Conservation (phyloP, 192 early-diverging fungal genomes). For the Umbelopsis sp. region DNA sequence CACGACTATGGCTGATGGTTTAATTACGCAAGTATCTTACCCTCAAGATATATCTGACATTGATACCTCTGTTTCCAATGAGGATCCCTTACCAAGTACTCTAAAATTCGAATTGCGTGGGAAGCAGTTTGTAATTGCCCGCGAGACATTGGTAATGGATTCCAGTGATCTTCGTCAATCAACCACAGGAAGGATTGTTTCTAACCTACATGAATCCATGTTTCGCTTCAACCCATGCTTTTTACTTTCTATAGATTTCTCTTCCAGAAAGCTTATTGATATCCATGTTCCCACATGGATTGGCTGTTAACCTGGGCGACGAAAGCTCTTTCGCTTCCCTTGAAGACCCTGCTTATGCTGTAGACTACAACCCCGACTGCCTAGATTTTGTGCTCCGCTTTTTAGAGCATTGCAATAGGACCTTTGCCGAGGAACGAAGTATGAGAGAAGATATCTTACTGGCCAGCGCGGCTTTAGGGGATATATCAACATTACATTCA, state of each 20-base stretch:
- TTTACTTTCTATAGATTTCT: neutral
- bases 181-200: too few relatives aligned
- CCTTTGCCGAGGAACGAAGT: conserved; percentile 32
- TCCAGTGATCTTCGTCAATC: too few relatives aligned
- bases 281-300: conserved; percentile 66
- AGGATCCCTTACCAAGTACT: conserved; percentile 37
- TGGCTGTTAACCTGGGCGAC: conserved; percentile 42
- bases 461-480: conserved; percentile 25
- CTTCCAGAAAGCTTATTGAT: conserved; percentile 62
- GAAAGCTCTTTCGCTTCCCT: conserved; percentile 40
- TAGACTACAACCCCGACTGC: conserved; percentile 59
- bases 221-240: neutral
- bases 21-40: conserved; percentile 3
- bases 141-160: conserved; percentile 44
- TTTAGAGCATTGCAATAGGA: conserved; percentile 43
- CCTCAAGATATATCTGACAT: neutral
- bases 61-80: neutral
- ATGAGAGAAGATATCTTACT: conserved; percentile 25
- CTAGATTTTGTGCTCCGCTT: conserved; percentile 57
- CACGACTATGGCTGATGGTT: neutral
- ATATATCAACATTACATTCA: conserved; percentile 23
- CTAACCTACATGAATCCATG: too few relatives aligned
- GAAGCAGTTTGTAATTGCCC: conserved; percentile 48
- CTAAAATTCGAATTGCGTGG: conserved; percentile 51
- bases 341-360: conserved; percentile 54